These are phyloP conservation scores for Nakataea oryzae DNA, from an alignment of 2,329 filamentous ascomycete species.

Conservation along the genomic window DNA sequence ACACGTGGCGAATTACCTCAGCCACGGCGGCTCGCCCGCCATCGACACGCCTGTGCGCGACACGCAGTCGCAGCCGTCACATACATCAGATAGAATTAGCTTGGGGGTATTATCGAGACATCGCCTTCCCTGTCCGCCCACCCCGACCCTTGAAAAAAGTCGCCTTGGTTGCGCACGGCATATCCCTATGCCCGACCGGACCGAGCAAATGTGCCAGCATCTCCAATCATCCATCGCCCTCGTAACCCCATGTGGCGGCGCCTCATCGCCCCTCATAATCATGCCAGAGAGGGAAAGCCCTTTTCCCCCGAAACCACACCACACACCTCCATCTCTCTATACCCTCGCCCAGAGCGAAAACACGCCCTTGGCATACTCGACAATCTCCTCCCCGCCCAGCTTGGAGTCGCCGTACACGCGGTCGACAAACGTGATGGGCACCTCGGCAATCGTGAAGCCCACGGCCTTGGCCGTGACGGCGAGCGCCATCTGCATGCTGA, in stretches of 20 bases:
- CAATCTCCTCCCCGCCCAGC: constrained; percentile 88
- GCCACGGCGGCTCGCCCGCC: no score
- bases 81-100: neutral
- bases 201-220: neutral
- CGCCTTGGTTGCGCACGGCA: no score
- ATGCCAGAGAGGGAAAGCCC: no score
- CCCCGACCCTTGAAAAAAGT: no score
- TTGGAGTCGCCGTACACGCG: constrained; percentile 83
- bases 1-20: neutral
- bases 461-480: constrained; percentile 96
- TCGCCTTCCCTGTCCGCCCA: neutral
- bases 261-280: neutral
- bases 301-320: no score
- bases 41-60: neutral
- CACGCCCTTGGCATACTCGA: constrained; percentile 87
- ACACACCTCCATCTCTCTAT: constrained; percentile 27
- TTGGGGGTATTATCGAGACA: neutral
- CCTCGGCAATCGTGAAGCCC: constrained; percentile 89
- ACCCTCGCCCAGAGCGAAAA: constrained; percentile 70
- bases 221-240: neutral
- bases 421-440: constrained; percentile 94
- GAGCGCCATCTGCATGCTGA: constrained; percentile 99
- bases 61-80: neutral
- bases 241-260: no score
- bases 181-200: neutral